Evolutionary conservation across 2,329 filamentous ascomycete genomes (phyloP).

Genomic region (Botrytis fragariae): DNA sequence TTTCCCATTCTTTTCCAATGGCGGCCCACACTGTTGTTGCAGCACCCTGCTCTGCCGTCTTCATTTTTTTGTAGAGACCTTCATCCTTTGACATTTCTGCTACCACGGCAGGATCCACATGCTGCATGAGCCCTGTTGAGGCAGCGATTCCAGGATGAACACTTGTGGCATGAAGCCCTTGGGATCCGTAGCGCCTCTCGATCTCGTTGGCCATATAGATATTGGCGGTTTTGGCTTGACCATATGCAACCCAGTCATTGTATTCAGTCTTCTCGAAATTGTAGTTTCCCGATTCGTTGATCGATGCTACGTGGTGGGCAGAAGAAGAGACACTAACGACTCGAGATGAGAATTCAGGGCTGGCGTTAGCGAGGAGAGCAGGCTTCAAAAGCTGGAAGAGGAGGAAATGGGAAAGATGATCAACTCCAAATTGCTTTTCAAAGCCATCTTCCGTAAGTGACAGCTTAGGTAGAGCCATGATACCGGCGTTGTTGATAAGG

Average conservation of each 20-base stretch:
- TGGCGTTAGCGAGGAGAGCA: conserved; percentile 42
- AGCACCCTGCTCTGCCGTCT: conserved; percentile 40
- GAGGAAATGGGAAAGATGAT: conserved; percentile 53
- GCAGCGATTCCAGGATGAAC: conserved; percentile 43
- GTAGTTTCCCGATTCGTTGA: conserved; percentile 41
- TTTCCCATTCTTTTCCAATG: conserved; percentile 35
- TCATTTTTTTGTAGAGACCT: neutral
- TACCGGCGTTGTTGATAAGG: conserved; percentile 29
- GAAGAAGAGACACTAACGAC: conserved; percentile 47
- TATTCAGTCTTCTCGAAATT: conserved; percentile 38
- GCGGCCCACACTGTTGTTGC: conserved; percentile 46
- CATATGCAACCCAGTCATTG: conserved; percentile 42
- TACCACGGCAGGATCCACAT: neutral
- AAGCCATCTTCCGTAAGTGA: conserved; percentile 45
- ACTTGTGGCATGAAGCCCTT: conserved; percentile 42
- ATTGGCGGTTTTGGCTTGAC: conserved; percentile 46
- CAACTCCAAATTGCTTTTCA: conserved; percentile 51
- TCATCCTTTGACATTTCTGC: neutral
- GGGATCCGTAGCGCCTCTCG: conserved; percentile 44
- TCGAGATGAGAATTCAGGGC: conserved; percentile 44
- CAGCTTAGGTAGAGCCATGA: conserved; percentile 25
- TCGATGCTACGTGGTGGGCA: conserved; percentile 43
- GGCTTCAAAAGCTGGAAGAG: conserved; percentile 50
- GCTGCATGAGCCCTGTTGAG: conserved; percentile 34
- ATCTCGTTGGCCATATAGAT: conserved; percentile 48